These are phyloP conservation scores for Centaurea solstitialis DNA, from an alignment of 129 eudicot species.

Conservation along the genomic window DNA sequence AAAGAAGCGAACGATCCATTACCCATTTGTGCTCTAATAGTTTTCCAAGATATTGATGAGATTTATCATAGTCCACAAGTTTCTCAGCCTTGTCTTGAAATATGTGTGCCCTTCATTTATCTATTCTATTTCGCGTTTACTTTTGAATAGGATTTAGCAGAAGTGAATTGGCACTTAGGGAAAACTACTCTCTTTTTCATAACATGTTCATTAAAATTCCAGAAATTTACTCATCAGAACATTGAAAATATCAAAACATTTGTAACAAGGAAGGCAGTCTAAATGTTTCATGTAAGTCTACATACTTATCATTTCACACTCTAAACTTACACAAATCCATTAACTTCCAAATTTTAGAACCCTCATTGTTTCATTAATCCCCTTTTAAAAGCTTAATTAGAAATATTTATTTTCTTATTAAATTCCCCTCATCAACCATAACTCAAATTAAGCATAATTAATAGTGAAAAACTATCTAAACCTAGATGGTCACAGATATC, in stretches of 20 bases:
- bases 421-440: background rate
- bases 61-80: background rate
- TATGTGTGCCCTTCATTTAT: background rate
- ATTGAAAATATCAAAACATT: background rate
- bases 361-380: background rate
- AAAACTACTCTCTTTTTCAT: background rate
- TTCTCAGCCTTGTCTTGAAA: background rate
- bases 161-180: background rate
- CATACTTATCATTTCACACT: background rate
- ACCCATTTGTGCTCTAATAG: background rate
- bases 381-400: background rate
- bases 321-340: constrained; percentile 1
- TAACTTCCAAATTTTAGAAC: background rate
- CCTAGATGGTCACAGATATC: background rate
- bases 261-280: background rate
- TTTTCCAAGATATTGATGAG: background rate
- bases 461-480: background rate
- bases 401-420: background rate
- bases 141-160: background rate
- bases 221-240: background rate
- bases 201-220: background rate
- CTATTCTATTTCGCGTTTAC: background rate
- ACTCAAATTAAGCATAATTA: background rate
- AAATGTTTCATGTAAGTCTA: background rate
- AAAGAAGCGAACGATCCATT: background rate